Conservation (phyloP, 805 yeast species). For the Groenewaldozyma salmanticensis region DNA sequence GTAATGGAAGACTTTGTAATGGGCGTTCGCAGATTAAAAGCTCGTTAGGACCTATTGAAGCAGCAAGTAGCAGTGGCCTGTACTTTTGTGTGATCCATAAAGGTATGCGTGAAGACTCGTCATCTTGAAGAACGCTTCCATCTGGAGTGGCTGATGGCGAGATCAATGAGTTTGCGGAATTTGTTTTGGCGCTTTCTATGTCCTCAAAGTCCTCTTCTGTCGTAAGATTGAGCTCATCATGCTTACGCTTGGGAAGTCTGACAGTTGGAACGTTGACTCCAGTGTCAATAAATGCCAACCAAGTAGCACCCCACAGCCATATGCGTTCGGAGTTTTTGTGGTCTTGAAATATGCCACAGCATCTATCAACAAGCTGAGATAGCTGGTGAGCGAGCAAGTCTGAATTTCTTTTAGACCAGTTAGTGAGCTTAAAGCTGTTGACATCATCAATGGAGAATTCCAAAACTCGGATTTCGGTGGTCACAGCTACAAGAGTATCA, state of each 20-base stretch:
- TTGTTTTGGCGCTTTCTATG: slow-evolving; percentile 5
- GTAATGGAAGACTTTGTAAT: slow-evolving; percentile 35
- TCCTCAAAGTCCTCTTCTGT: slow-evolving; percentile 4
- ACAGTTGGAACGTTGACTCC: slow-evolving; percentile 43
- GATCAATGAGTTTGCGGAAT: slow-evolving; percentile 14
- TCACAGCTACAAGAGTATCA: slow-evolving; percentile 49
- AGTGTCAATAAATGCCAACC: slow-evolving; percentile 71
- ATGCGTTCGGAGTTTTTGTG: slow-evolving; percentile 34
- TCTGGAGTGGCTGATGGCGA: slow-evolving; percentile 2
- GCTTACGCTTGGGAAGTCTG: slow-evolving; percentile 31
- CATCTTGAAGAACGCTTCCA: slow-evolving; percentile 12
- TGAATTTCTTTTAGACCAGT: slow-evolving; percentile 74
- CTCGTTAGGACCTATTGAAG: slow-evolving; percentile 43
- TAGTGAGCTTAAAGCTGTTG: slow-evolving; percentile 33
- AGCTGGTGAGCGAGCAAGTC: slow-evolving; percentile 65
- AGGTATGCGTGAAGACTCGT: slow-evolving; percentile 25
- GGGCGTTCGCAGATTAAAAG: slow-evolving; percentile 74
- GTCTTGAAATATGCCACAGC: slow-evolving; percentile 60
- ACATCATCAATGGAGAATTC: slow-evolving; percentile 45
- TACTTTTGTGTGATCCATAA: slow-evolving; percentile 74
- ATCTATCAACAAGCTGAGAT: slow-evolving; percentile 47
- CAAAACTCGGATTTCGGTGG: slow-evolving; percentile 64
- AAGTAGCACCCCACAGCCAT: slow-evolving; percentile 84
- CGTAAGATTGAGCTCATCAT: slow-evolving; percentile 35
- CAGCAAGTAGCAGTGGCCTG: slow-evolving; percentile 59